Base-by-base conservation (phyloP, 331 rosid species). In the Dryas integrifolia region DNA sequence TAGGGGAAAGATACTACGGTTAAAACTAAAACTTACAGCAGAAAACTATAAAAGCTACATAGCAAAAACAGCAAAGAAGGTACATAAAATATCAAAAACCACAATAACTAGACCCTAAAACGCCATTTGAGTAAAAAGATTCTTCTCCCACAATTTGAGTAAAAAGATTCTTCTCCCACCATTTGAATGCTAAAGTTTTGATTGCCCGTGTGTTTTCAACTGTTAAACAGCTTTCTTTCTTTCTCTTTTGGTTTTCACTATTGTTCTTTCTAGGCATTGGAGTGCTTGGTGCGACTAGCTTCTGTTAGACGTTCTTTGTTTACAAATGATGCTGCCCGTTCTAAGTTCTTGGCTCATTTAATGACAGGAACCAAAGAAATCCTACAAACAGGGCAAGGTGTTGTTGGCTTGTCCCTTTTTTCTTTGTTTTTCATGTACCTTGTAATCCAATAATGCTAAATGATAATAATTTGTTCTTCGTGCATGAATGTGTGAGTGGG, bases 301-400 rank as follows among this genome's bases (percentile, higher is more conserved):
- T 95, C 99, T 82, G 93, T 95, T 75, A 89, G 99, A 79, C 99
- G 99, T 74, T 95, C 99, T 76, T 81, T 95, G 88, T 95, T 95
- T 88, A 85, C 97, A 73, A 95, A 86, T 81, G 99, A 95, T 81
- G 96, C 97, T 70, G 86, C 96, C 55, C 99, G 99, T 76, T 95
- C 99, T 38, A 88, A 92, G 84, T 95, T 90, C 86, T 87, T 95
- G 97, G 97, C 96, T 68, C 96, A 95, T 87, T 88, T 95, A 78
- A 89, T 95, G 97, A 92, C 99, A 45, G 99, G 99, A 89, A 95
- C 99, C 86, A 95, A 95, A 86, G 98, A 88, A 76, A 92, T 92
- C 85, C 90, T 95, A 77, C 99, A 95, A 86, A 88, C 99, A 70
- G 99, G 96, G 83, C 92, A 92, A 95, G 99, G 98, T 95, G 80